phyloP scores from a whole-genome alignment of 495 filamentous ascomycete species.

The Polyplosphaeria fusca region DNA sequence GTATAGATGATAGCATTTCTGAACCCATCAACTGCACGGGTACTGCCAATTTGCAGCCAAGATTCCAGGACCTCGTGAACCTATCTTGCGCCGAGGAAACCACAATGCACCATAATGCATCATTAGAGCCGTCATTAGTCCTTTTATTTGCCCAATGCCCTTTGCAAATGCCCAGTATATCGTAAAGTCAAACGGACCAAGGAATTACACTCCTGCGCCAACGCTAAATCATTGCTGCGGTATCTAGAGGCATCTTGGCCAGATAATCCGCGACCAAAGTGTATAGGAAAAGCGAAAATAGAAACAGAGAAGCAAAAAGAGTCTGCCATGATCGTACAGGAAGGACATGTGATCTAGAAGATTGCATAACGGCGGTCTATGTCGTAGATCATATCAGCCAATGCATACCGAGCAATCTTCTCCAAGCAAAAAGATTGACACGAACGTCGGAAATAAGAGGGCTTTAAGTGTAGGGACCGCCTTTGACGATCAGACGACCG shows the following conservation, averaged over 20 bases:
- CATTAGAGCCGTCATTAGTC: not conserved
- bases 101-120: too few species aligned
- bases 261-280: too few species aligned
- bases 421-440: not conserved
- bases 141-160: not conserved
- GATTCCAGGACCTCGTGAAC: too few species aligned
- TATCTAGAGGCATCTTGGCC: not conserved
- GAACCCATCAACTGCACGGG: too few species aligned
- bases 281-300: too few species aligned
- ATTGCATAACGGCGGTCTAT: not conserved
- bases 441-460: not conserved
- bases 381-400: not conserved
- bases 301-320: not conserved
- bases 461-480: not conserved
- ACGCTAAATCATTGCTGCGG: not conserved
- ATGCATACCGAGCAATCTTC: not conserved
- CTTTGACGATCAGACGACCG: constrained; percentile 1
- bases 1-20: too few species aligned
- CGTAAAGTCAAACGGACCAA: too few species aligned
- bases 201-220: not conserved
- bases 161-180: not conserved
- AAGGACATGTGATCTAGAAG: not conserved
- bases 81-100: too few species aligned
- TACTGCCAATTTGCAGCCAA: too few species aligned
- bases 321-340: not conserved